These are phyloP conservation scores for Gossypium thurberi DNA, from an alignment of 345 rosid genomes.

Conservation along the genomic window DNA sequence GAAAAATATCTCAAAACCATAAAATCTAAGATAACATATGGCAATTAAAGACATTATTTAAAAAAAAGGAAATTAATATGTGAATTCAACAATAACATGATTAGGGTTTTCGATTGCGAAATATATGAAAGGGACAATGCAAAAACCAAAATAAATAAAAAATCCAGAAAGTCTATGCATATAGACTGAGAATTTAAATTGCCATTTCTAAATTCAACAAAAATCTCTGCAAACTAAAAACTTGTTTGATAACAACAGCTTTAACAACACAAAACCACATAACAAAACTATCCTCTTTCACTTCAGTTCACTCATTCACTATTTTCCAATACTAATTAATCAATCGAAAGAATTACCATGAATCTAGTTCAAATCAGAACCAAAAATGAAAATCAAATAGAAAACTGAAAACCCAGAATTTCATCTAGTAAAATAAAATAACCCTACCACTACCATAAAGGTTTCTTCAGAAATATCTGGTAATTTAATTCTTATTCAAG, in stretches of 20 bases:
- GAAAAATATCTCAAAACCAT: constrained; percentile 47
- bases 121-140: constrained; percentile 36
- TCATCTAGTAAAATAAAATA: constrained; percentile 6
- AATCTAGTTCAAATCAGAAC: not conserved
- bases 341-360: not conserved
- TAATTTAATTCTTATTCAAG: not conserved
- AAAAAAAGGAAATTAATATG: constrained; percentile 15
- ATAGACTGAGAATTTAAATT: constrained; percentile 24
- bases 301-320: too few species aligned
- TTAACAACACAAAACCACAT: constrained; percentile 50
- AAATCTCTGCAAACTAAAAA: constrained; percentile 20
- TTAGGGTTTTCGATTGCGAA: constrained; percentile 38
- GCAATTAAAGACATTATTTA: constrained; percentile 14
- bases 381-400: not conserved
- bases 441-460: not conserved
- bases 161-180: constrained; percentile 32
- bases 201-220: constrained; percentile 40
- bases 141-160: constrained; percentile 32
- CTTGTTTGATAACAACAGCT: constrained; percentile 31
- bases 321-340: too few species aligned
- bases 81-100: constrained; percentile 29
- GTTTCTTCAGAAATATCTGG: constrained; percentile 4
- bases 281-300: constrained; percentile 13
- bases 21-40: constrained; percentile 33
- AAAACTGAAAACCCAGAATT: not conserved